phyloP scores from a whole-genome alignment of 345 rosid genomes.

The Aurinia saxatilis region DNA sequence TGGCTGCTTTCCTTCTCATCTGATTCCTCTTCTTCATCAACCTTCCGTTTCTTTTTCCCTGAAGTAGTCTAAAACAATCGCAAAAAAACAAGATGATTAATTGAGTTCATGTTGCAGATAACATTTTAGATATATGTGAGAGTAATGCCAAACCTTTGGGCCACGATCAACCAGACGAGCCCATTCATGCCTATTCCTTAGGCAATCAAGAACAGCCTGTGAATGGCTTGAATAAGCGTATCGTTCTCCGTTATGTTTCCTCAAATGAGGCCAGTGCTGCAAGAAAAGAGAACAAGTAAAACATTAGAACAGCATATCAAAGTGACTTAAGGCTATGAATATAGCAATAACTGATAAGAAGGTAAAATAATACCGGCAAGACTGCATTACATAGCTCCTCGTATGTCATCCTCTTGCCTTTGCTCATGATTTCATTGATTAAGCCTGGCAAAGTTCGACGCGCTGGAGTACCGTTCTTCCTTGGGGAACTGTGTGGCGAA shows the following conservation, averaged over 20 bases:
- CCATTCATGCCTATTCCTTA: slow-evolving; percentile 96
- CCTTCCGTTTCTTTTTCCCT: slow-evolving; percentile 75
- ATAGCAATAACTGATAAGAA: slow-evolving; percentile 9
- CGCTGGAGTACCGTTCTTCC: slow-evolving; percentile 40
- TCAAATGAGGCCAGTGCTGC: slow-evolving; percentile 95
- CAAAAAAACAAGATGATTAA: slow-evolving; percentile 5
- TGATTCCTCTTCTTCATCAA: slow-evolving; percentile 71
- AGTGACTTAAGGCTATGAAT: neutral
- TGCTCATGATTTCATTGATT: slow-evolving; percentile 90
- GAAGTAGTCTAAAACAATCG: slow-evolving; percentile 58
- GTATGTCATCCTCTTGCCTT: slow-evolving; percentile 86
- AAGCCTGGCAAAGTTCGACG: slow-evolving; percentile 82
- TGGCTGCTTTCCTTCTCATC: slow-evolving; percentile 57
- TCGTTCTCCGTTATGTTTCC: slow-evolving; percentile 98
- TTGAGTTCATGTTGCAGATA: neutral
- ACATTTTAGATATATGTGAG: neutral
- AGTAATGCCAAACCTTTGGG: slow-evolving; percentile 59
- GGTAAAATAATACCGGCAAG: slow-evolving; percentile 63
- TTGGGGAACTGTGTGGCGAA: slow-evolving; percentile 55
- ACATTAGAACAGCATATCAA: slow-evolving; percentile 1
- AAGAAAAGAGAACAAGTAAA: slow-evolving; percentile 23
- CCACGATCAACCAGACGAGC: slow-evolving; percentile 97
- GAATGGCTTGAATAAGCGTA: slow-evolving; percentile 97
- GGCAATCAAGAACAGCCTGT: slow-evolving; percentile 98
- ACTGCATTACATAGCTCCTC: slow-evolving; percentile 96